Conservation (phyloP, 768 basidiomycete species). For the Hypholoma fasciculare region DNA sequence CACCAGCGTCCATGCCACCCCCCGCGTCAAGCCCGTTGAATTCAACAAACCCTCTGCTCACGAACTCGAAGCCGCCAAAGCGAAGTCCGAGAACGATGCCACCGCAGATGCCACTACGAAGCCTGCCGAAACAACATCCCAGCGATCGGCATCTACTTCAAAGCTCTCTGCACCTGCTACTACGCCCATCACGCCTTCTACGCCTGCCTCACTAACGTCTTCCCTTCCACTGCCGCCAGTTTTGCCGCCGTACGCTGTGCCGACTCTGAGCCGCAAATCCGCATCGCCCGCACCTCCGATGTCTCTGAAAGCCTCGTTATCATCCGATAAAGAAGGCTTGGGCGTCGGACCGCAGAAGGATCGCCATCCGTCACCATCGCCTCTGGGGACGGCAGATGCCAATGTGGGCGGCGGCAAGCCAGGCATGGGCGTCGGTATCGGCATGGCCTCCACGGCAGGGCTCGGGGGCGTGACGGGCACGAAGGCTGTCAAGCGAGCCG, state of each 20-base stretch:
- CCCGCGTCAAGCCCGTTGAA: conserved; percentile 70
- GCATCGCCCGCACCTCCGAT: conserved; percentile 42
- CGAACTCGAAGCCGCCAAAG: conserved; percentile 17
- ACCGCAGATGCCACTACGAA: background rate
- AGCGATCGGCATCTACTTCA: conserved; percentile 31
- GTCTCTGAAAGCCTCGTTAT: conserved; percentile 39
- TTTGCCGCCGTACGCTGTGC: conserved; percentile 36
- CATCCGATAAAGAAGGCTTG: conserved; percentile 39
- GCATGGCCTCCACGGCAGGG: conserved; percentile 29
- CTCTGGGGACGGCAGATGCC: conserved; percentile 69
- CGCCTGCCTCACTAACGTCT: conserved; percentile 10
- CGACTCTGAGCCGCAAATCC: conserved; percentile 45
- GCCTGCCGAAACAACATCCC: conserved; percentile 12
- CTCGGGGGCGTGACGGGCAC: conserved; percentile 36
- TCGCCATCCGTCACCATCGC: conserved; percentile 67
- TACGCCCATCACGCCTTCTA: background rate
- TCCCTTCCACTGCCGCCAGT: conserved; percentile 21
- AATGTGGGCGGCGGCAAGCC: conserved; percentile 50
- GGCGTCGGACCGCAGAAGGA: conserved; percentile 34
- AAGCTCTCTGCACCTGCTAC: conserved; percentile 12
- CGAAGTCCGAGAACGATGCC: conserved; percentile 10
- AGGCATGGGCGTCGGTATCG: conserved; percentile 31
- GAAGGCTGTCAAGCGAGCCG: conserved; percentile 72
- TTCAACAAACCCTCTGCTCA: conserved; percentile 50
- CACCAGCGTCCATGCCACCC: conserved; percentile 89